phyloP scores from a whole-genome alignment of 1,284 basidiomycete species.

The Vanrija sp. region DNA sequence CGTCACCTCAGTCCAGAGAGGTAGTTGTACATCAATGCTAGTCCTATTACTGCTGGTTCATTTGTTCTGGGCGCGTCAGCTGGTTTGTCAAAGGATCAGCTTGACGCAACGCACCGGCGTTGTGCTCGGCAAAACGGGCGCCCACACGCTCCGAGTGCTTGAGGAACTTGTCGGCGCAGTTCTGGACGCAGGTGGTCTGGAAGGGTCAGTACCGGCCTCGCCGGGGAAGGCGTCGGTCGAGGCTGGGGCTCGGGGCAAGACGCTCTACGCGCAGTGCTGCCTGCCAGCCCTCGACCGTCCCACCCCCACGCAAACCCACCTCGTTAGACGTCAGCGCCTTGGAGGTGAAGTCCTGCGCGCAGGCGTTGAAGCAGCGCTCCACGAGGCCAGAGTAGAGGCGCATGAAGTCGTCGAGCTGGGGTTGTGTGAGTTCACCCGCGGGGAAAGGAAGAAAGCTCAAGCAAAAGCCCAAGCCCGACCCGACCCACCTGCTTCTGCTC shows the following conservation, averaged over 20 bases:
- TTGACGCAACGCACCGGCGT: conserved; percentile 52
- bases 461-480: neutral
- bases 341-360: conserved; percentile 95
- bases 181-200: conserved; percentile 57
- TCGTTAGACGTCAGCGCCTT: conserved; percentile 91
- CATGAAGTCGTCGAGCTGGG: conserved; percentile 97
- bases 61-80: neutral
- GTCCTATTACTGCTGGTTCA: neutral
- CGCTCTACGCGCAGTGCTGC: neutral
- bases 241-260: no score
- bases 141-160: conserved; percentile 95
- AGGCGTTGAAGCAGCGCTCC: conserved; percentile 91
- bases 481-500: conserved; percentile 82
- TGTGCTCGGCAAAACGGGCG: conserved; percentile 83
- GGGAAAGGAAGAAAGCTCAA: no score
- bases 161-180: conserved; percentile 86
- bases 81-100: neutral
- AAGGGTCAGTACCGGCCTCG: neutral
- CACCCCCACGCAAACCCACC: conserved; percentile 52
- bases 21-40: conserved; percentile 2
- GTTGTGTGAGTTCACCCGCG: no score
- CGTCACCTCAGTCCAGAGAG: neutral
- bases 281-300: neutral
- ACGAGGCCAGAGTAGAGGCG: conserved; percentile 93
- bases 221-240: no score